phyloP scores from a whole-genome alignment of 805 yeast species.

The Pichia cabralensis region DNA sequence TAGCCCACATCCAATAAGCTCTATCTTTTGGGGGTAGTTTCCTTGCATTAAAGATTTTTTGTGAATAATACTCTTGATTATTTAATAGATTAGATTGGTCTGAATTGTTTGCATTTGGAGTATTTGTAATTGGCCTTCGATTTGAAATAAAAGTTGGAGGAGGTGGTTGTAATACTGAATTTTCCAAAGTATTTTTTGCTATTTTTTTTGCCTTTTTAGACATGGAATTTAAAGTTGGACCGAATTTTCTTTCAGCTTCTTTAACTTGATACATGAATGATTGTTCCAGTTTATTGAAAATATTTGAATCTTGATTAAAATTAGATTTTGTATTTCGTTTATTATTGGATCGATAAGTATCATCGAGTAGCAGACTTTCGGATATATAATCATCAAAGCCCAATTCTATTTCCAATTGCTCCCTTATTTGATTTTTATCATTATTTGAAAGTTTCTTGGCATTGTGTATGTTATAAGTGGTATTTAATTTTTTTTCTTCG shows the following conservation, averaged over 20 bases:
- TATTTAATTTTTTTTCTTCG: neutral
- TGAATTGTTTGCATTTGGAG: neutral
- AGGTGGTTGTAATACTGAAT: constrained; percentile 7
- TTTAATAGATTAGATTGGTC: neutral
- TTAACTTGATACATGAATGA: constrained; percentile 13
- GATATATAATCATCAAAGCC: constrained; percentile 14
- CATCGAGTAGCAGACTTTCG: constrained; percentile 4
- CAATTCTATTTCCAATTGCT: constrained; percentile 20
- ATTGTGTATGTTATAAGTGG: too few relatives aligned
- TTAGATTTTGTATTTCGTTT: neutral
- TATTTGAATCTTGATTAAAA: neutral
- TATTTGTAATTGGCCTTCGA: neutral
- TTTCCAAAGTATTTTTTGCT: constrained; percentile 18
- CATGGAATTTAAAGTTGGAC: constrained; percentile 15
- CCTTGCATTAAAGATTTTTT: constrained; percentile 14
- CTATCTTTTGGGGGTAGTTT: constrained; percentile 56
- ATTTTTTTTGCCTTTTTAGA: constrained; percentile 20
- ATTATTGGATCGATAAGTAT: too few relatives aligned
- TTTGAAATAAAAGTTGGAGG: constrained; percentile 8
- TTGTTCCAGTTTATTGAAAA: constrained; percentile 8
- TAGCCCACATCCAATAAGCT: constrained; percentile 95
- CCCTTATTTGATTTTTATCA: constrained; percentile 13
- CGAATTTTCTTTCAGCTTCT: constrained; percentile 14
- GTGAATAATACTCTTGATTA: neutral
- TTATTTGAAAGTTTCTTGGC: constrained; percentile 3